These are phyloP conservation scores for Tolypocladium pustulatum DNA, from an alignment of 2,329 filamentous ascomycete genomes.

Conservation along the genomic window DNA sequence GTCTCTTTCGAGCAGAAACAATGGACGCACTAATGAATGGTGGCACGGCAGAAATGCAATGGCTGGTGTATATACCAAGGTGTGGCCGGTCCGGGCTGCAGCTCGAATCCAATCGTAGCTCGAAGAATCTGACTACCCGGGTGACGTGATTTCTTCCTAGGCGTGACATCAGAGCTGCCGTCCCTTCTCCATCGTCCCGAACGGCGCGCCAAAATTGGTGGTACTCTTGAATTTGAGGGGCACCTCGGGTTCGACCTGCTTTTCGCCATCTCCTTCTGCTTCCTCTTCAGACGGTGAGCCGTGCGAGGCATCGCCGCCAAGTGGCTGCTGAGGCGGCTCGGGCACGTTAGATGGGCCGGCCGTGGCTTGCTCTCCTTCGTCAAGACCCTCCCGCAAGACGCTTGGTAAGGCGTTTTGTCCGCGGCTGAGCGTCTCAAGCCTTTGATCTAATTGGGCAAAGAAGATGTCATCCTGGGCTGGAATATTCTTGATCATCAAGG, in stretches of 20 bases:
- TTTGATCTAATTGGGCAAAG: conserved; percentile 37
- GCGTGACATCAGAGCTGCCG: background rate
- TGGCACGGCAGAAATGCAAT: background rate
- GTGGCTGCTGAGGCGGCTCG: background rate
- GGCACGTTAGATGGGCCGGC: background rate
- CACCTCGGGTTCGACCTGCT: conserved; percentile 28
- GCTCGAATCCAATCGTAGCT: background rate
- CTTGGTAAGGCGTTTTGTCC: conserved; percentile 36
- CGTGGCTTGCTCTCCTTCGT: background rate
- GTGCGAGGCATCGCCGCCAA: conserved; percentile 11
- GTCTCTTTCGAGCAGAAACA: background rate
- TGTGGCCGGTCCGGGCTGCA: background rate
- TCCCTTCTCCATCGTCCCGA: conserved; percentile 22
- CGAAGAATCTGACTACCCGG: too few relatives aligned
- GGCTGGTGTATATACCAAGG: background rate
- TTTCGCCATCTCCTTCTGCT: conserved; percentile 13
- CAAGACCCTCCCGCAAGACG: conserved; percentile 16
- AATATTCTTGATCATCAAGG: conserved; percentile 44
- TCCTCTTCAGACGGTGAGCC: conserved; percentile 11
- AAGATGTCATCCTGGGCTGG: conserved; percentile 47
- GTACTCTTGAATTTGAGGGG: conserved; percentile 34
- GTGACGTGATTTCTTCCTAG: background rate
- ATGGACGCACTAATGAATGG: background rate
- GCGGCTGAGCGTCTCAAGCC: conserved; percentile 37
- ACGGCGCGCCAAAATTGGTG: conserved; percentile 37